Conservation (phyloP, 2,329 filamentous ascomycete genomes). For the Dothistroma pini region DNA sequence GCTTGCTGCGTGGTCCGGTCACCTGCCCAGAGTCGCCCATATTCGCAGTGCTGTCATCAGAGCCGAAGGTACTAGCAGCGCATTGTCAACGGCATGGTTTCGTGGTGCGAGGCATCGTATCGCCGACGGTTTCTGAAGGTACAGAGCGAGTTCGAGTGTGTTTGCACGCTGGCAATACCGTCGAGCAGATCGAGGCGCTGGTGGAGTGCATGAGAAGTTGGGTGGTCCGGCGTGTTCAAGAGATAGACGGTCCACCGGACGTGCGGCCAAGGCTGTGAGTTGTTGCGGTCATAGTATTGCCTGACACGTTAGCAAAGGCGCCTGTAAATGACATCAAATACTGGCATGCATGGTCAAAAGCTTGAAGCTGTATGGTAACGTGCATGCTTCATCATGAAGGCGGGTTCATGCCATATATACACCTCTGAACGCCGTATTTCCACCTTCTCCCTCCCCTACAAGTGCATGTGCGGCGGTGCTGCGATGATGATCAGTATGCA, state of each 20-base stretch:
- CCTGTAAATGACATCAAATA: background rate
- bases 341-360: background rate
- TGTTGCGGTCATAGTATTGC: background rate
- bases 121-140: slow-evolving; percentile 63
- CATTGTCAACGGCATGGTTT: slow-evolving; percentile 59
- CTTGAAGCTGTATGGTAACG: background rate
- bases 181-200: slow-evolving; percentile 54
- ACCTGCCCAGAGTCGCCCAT: slow-evolving; percentile 57
- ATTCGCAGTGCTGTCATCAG: slow-evolving; percentile 57
- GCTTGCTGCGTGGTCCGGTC: slow-evolving; percentile 31
- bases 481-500: slow-evolving; percentile 7
- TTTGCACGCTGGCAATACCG: slow-evolving; percentile 63
- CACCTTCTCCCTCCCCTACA: slow-evolving; percentile 31
- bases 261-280: slow-evolving; percentile 12
- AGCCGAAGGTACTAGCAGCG: slow-evolving; percentile 56
- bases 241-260: slow-evolving; percentile 4
- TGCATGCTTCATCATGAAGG: background rate
- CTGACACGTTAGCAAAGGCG: background rate
- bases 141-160: slow-evolving; percentile 64
- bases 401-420: slow-evolving; percentile 2
- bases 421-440: slow-evolving; percentile 4
- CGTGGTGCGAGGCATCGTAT: slow-evolving; percentile 62
- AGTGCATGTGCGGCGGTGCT: slow-evolving; percentile 52
- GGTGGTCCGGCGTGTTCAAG: slow-evolving; percentile 33
- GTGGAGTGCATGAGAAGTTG: slow-evolving; percentile 49